Conservation (phyloP, 1,284 basidiomycete species). For the Marasmius sp. region DNA sequence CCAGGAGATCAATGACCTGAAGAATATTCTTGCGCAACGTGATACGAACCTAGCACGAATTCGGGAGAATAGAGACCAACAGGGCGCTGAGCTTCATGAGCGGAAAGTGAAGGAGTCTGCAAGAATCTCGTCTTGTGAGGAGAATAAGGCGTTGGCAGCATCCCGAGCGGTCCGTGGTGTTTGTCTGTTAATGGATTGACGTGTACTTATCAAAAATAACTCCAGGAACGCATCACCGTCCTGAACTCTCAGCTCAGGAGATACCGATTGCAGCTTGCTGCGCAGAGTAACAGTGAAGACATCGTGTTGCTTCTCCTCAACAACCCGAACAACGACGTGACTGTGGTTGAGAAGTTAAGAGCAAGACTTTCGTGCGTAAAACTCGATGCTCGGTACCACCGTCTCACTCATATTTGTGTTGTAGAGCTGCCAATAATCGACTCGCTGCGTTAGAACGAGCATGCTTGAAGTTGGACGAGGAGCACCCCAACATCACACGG, state of each 20-base stretch:
- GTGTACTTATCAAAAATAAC: neutral
- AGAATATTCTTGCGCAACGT: conserved; percentile 56
- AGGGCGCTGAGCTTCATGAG: conserved; percentile 71
- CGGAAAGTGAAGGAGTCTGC: conserved; percentile 67
- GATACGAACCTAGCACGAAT: conserved; percentile 78
- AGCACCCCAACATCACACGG: conserved; percentile 48
- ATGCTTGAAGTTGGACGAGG: conserved; percentile 41
- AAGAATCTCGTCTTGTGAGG: conserved; percentile 65
- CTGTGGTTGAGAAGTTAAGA: conserved; percentile 67
- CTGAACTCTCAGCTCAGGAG: conserved; percentile 77
- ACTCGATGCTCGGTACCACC: conserved; percentile 5
- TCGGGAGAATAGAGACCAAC: conserved; percentile 81
- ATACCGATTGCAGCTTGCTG: conserved; percentile 77
- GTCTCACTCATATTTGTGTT: conserved; percentile 10
- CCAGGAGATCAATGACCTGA: conserved; percentile 56
- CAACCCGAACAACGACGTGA: conserved; percentile 54
- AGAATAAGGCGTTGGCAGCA: conserved; percentile 72
- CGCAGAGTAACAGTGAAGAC: conserved; percentile 69
- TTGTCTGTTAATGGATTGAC: conserved; percentile 12
- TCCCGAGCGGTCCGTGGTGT: conserved; percentile 57
- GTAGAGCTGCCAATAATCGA: conserved; percentile 55
- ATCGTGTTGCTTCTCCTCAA: conserved; percentile 70
- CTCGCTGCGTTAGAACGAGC: conserved; percentile 51
- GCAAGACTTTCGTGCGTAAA: conserved; percentile 55
- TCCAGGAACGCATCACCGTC: conserved; percentile 68